Base-by-base conservation (phyloP, 2,329 filamentous ascomycete species). In the Colletotrichum melonis region DNA sequence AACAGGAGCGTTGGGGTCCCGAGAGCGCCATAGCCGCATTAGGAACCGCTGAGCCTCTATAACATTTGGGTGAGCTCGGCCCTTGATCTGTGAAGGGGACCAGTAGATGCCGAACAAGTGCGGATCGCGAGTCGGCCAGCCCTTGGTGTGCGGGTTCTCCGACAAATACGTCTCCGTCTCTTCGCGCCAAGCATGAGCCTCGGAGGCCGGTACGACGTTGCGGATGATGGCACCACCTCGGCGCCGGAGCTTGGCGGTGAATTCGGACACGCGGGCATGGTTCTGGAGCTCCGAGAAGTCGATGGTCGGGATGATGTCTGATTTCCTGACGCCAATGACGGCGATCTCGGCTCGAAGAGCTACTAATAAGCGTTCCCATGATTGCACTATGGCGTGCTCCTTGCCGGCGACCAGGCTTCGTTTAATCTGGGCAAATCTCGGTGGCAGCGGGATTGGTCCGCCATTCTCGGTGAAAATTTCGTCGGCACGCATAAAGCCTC, bases 51-150 rank as follows among this genome's bases (percentile, higher is more conserved):
- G 92, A 1, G 92, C 87, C 49, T 84, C 83, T 54, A 94, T 84
- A 73, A 94, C 86, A 76, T 89, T 87, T 4, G 91, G 89, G 76
- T 94, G 90, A 0, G 90, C 89, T 28, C 92, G 89, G n/a, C 91
- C 90, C 76, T 89, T 88, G 67, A 92, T 88, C 81, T 94, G 92
- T 1, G 91, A 89, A 0, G 91, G 91, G 5, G 92, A 92, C 92
- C 92, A 94, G 71, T 82, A 85, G 1, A 85, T 77, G 14, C 81
- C 82, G 64, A 80, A 80, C 0, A 84, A 76, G 63, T 83, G 79
- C 11, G 80, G 78, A 63, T 81, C 77, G 5, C 79, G 76, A 0
- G 78, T 76, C 3, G 80, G 77, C 46, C 77, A 76, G 64, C 74
- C 66, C 75, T 79, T 84, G 2, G 81, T 82, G 9, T 76, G 75